Conservation (phyloP, 305 asterid genomes). For the Striga hermonthica region DNA sequence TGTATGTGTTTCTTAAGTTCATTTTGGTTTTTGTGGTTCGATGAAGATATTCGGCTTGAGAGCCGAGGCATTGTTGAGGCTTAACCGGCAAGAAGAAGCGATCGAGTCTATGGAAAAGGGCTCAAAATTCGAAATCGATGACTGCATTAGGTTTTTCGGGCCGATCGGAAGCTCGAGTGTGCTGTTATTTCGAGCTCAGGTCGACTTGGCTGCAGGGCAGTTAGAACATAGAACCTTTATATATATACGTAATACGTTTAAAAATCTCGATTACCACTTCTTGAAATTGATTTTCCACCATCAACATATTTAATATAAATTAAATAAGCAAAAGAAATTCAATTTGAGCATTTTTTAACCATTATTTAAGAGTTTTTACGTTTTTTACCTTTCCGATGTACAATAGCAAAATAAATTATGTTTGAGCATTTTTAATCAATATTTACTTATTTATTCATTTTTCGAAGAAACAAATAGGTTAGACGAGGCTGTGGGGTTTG, state of each 20-base stretch:
- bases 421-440: too few species aligned
- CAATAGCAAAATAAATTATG: background rate
- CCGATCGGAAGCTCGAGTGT: slow-evolving; percentile 56
- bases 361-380: background rate
- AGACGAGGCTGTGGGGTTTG: slow-evolving; percentile 59
- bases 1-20: background rate
- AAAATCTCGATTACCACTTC: background rate
- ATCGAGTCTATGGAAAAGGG: slow-evolving; percentile 56
- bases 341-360: background rate
- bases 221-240: slow-evolving; percentile 19
- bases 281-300: background rate
- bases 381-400: too few species aligned
- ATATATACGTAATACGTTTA: too few species aligned
- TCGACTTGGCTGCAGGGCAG: slow-evolving; percentile 75
- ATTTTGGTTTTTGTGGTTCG: slow-evolving; percentile 7
- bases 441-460: too few species aligned
- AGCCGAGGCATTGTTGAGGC: slow-evolving; percentile 77
- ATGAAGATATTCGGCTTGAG: slow-evolving; percentile 68
- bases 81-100: slow-evolving; percentile 72
- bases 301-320: too few species aligned
- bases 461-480: slow-evolving; percentile 38
- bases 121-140: slow-evolving; percentile 67
- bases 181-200: slow-evolving; percentile 60
- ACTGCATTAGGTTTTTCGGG: slow-evolving; percentile 68
- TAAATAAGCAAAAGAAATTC: too few species aligned